phyloP scores from a whole-genome alignment of 805 yeast genomes.

The Peterozyma toletana region DNA sequence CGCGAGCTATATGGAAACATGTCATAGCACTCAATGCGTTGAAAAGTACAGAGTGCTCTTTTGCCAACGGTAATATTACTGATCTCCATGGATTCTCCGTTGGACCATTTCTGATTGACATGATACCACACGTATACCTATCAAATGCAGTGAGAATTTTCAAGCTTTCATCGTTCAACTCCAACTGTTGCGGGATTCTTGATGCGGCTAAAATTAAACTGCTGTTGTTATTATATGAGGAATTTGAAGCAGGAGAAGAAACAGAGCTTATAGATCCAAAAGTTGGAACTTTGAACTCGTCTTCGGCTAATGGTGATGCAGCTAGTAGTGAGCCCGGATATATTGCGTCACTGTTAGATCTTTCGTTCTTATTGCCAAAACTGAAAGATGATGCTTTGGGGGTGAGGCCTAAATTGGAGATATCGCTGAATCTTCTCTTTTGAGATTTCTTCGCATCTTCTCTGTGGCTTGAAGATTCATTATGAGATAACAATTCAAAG shows the following conservation, averaged over 20 bases:
- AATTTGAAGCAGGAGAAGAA: neutral
- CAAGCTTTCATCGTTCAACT: constrained; percentile 19
- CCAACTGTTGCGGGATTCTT: constrained; percentile 15
- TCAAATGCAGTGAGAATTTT: constrained; percentile 31
- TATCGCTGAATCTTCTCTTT: constrained; percentile 7
- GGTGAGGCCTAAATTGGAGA: neutral
- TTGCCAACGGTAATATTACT: constrained; percentile 47
- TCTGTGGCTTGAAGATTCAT: constrained; percentile 3
- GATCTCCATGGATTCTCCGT: constrained; percentile 65
- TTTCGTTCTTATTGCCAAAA: constrained; percentile 1
- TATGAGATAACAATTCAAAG: constrained; percentile 9
- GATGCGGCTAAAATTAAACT: constrained; percentile 13
- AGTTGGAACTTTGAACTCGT: neutral
- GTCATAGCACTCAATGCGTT: constrained; percentile 66
- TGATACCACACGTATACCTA: constrained; percentile 40
- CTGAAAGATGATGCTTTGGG: neutral
- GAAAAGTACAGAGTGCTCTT: constrained; percentile 47
- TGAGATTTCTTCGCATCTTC: neutral
- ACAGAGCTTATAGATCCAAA: constrained; percentile 3
- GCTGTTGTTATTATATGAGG: neutral
- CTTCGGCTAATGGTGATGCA: neutral
- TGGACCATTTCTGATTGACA: constrained; percentile 60
- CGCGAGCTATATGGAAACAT: constrained; percentile 47
- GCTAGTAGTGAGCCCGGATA: constrained; percentile 2
- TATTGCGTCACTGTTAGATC: neutral